These are phyloP conservation scores for Colletotrichum cuscutae DNA, from an alignment of 2,329 filamentous ascomycete species.

Conservation along the genomic window DNA sequence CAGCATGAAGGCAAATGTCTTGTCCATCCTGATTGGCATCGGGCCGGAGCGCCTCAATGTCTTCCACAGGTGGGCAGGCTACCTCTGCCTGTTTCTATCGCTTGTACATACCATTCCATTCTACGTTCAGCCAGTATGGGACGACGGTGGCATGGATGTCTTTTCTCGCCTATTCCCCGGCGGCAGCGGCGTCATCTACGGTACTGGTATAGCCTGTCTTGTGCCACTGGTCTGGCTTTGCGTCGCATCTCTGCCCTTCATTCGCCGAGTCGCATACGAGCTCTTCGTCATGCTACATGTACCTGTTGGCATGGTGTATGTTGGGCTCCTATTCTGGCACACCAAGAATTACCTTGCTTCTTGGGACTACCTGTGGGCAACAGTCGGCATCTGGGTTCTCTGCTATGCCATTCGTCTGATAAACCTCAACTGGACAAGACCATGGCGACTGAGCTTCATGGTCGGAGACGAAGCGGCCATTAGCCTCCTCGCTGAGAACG, in stretches of 20 bases:
- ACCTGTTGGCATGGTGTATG: conserved; percentile 81
- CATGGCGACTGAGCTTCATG: conserved; percentile 81
- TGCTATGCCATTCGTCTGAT: conserved; percentile 81
- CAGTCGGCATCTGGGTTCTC: conserved; percentile 79
- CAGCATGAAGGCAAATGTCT: conserved; percentile 89
- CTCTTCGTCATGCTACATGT: conserved; percentile 85
- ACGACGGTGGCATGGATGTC: conserved; percentile 76
- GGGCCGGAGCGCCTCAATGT: conserved; percentile 93
- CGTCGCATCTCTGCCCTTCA: conserved; percentile 81
- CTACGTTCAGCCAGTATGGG: conserved; percentile 88
- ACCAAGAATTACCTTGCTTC: conserved; percentile 91
- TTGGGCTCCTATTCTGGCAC: conserved; percentile 94
- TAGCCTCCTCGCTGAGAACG: conserved; percentile 89
- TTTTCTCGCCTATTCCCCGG: conserved; percentile 77
- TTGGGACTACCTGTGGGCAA: conserved; percentile 89
- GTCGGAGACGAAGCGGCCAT: conserved; percentile 93
- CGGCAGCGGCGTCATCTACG: conserved; percentile 78
- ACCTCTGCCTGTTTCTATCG: conserved; percentile 84
- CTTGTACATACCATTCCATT: conserved; percentile 90
- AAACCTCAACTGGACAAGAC: conserved; percentile 90
- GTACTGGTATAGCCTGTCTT: conserved; percentile 84
- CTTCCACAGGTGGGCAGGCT: conserved; percentile 90
- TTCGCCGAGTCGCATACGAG: conserved; percentile 85
- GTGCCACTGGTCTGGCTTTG: conserved; percentile 87
- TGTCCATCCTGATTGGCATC: conserved; percentile 87